phyloP scores from a whole-genome alignment of 75 land plant species.

The Pinus taeda region DNA sequence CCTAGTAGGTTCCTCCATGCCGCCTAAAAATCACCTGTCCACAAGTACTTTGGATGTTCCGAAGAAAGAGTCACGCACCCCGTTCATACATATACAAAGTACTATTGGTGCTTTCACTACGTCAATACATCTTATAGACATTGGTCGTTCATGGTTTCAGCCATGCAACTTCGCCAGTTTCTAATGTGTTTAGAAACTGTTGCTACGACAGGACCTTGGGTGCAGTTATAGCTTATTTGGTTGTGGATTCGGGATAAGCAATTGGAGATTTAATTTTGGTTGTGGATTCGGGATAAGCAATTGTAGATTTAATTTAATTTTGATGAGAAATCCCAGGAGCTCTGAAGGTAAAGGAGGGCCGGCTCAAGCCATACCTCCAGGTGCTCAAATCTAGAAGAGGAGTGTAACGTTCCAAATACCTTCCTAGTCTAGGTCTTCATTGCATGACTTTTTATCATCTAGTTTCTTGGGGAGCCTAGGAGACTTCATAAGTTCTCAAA shows the following conservation, averaged over 20 bases:
- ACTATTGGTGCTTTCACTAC: conserved; percentile 95
- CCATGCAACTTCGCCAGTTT: conserved; percentile 92
- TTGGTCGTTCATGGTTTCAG: conserved; percentile 94
- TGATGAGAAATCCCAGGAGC: conserved; percentile 71
- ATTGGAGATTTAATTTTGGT: conserved; percentile 77
- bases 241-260: conserved; percentile 75
- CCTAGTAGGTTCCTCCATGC: too few relatives aligned
- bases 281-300: conserved; percentile 74
- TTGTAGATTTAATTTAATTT: conserved; percentile 64
- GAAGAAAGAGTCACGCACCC: conserved; percentile 56
- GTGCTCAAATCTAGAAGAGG: too few relatives aligned
- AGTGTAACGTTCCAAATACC: too few relatives aligned
- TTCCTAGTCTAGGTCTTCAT: too few relatives aligned
- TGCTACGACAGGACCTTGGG: conserved; percentile 91
- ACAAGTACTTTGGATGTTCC: conserved; percentile 74
- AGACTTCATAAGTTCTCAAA: too few relatives aligned
- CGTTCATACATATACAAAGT: conserved; percentile 85
- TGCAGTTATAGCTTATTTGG: conserved; percentile 83
- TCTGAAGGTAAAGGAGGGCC: conserved; percentile 85
- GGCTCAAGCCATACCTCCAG: too few relatives aligned
- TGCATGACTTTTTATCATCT: too few relatives aligned
- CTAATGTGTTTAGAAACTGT: conserved; percentile 91
- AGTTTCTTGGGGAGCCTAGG: too few relatives aligned
- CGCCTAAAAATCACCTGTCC: conserved; percentile 26
- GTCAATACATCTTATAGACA: conserved; percentile 86